These are phyloP conservation scores for Cardiospermum halicacabum DNA, from an alignment of 345 rosid genomes.

Conservation along the genomic window DNA sequence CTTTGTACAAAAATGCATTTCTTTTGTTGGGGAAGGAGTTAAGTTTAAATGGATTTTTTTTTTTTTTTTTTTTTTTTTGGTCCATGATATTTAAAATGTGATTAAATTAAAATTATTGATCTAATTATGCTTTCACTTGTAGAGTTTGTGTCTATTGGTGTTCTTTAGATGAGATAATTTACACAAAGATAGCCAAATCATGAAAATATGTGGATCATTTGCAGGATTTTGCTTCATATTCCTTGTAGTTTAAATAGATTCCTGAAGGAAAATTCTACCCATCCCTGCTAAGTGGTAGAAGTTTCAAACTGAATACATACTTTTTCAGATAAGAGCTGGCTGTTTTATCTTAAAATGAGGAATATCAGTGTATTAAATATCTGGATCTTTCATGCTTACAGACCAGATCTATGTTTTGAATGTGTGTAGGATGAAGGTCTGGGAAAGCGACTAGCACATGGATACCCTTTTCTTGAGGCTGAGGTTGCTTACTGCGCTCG, in stretches of 20 bases:
- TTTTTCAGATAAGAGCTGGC: background rate
- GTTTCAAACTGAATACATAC: background rate
- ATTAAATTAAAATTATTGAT: background rate
- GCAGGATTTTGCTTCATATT: background rate
- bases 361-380: background rate
- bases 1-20: background rate
- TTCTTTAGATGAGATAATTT: background rate
- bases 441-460: conserved; percentile 92
- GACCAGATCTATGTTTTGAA: background rate
- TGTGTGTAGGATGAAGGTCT: conserved; percentile 63
- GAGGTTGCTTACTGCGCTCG: conserved; percentile 90
- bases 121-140: background rate
- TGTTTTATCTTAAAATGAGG: background rate
- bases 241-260: background rate
- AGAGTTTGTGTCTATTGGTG: background rate
- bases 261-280: background rate
- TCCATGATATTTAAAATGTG: background rate
- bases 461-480: conserved; percentile 60
- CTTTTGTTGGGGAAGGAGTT: background rate
- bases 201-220: background rate
- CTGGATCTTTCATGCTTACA: background rate
- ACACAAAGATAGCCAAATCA: background rate
- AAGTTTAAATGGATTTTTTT: background rate
- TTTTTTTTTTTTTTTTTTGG: background rate
- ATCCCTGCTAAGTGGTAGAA: background rate